A percentile compares a stretch with the other conserved stretches of the same genome.
These are phyloP conservation scores for Quercus parvula DNA, from an alignment of 306 rosid genomes.

Conservation along the genomic window DNA sequence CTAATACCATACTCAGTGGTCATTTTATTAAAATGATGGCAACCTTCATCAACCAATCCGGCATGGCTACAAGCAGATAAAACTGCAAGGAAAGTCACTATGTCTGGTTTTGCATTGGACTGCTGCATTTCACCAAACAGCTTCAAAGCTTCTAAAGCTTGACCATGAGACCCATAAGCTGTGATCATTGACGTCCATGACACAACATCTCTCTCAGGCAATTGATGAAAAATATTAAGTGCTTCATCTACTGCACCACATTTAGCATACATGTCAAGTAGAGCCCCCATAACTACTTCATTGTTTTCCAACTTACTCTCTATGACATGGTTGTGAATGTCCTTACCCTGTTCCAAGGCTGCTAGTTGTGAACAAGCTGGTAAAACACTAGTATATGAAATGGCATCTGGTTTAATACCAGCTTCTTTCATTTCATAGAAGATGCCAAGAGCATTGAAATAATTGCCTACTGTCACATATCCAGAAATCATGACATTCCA, in stretches of 20 bases:
- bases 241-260: slow-evolving; percentile 82
- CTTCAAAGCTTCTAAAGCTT: slow-evolving; percentile 56
- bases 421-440: slow-evolving; percentile 51
- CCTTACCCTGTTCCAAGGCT: slow-evolving; percentile 73
- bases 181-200: slow-evolving; percentile 85
- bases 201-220: slow-evolving; percentile 67
- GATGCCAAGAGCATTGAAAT: slow-evolving; percentile 52
- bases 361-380: slow-evolving; percentile 76
- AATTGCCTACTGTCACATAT: slow-evolving; percentile 50
- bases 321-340: slow-evolving; percentile 51
- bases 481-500: slow-evolving; percentile 90
- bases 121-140: slow-evolving; percentile 61
- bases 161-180: slow-evolving; percentile 80
- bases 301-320: slow-evolving; percentile 44
- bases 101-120: slow-evolving; percentile 51
- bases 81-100: slow-evolving; percentile 65
- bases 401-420: slow-evolving; percentile 55
- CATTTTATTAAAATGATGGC: slow-evolving; percentile 59
- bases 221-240: slow-evolving; percentile 46
- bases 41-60: slow-evolving; percentile 72
- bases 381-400: slow-evolving; percentile 62
- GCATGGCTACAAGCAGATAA: slow-evolving; percentile 81
- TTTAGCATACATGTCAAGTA: slow-evolving; percentile 86
- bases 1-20: slow-evolving; percentile 42
- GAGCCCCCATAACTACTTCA: slow-evolving; percentile 75